Conservation (phyloP, 1,139 yeast species). For the Zygotorulaspora mrakii region DNA sequence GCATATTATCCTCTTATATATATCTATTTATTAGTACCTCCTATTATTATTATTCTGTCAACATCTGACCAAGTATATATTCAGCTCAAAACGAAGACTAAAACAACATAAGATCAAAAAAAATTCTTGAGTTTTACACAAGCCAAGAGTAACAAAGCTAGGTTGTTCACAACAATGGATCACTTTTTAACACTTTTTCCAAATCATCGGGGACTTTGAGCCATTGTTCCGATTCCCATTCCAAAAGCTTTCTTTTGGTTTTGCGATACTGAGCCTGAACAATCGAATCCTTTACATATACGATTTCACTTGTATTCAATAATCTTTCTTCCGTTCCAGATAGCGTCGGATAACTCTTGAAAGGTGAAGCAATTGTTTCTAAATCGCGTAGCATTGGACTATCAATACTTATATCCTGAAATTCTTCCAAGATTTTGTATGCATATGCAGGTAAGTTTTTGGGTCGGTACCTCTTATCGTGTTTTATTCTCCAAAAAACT, state of each 20-base stretch:
- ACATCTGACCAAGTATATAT: constrained; percentile 24
- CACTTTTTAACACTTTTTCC: constrained; percentile 15
- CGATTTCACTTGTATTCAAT: neutral
- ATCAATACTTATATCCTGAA: constrained; percentile 30
- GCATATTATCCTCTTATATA: constrained; percentile 17
- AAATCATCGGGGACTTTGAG: constrained; percentile 45
- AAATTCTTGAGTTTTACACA: no score
- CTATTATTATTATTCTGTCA: constrained; percentile 48
- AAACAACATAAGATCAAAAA: no score
- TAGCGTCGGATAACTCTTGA: constrained; percentile 13
- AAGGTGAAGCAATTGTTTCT: constrained; percentile 12
- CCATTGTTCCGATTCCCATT: constrained; percentile 39
- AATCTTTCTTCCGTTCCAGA: neutral
- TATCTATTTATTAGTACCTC: constrained; percentile 14
- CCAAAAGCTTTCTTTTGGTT: constrained; percentile 31
- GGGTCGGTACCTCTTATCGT: constrained; percentile 45
- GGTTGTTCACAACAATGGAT: constrained; percentile 21
- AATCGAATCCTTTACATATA: neutral
- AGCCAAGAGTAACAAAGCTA: no score
- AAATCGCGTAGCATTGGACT: constrained; percentile 1
- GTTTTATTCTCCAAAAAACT: constrained; percentile 51
- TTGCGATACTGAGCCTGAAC: constrained; percentile 22
- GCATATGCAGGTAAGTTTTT: constrained; percentile 43
- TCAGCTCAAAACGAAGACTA: constrained; percentile 13
- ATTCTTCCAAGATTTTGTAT: constrained; percentile 24